Evolutionary conservation across 495 filamentous ascomycete genomes (phyloP).

Genomic region (Parmelia sp.): DNA sequence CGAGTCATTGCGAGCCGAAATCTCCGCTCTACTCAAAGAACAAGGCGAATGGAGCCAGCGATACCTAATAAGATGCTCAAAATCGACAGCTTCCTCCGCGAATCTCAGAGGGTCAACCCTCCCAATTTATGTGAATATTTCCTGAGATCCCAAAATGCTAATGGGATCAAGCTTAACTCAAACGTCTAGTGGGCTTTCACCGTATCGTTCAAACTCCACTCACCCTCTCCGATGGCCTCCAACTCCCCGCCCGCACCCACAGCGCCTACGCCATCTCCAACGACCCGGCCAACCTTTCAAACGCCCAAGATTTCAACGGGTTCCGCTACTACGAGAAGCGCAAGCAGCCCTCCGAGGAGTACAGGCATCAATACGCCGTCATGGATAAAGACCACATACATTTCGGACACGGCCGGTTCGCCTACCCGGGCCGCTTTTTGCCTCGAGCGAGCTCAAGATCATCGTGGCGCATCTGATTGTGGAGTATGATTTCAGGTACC

Average conservation of each 20-base stretch:
- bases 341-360: slow-evolving; percentile 5
- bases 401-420: slow-evolving; percentile 27
- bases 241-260: slow-evolving; percentile 36
- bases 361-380: slow-evolving; percentile 16
- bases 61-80: slow-evolving; percentile 44
- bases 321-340: slow-evolving; percentile 22
- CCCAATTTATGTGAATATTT: slow-evolving; percentile 39
- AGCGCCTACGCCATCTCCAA: slow-evolving; percentile 23
- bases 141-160: not conserved
- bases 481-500: slow-evolving; percentile 11
- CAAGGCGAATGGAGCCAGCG: no score
- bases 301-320: slow-evolving; percentile 22
- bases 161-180: no score
- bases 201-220: slow-evolving; percentile 37
- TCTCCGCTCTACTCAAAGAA: no score
- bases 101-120: slow-evolving; percentile 41
- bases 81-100: slow-evolving; percentile 52
- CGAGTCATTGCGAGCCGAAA: slow-evolving; percentile 36
- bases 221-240: slow-evolving; percentile 40
- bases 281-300: slow-evolving; percentile 18
- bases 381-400: slow-evolving; percentile 12
- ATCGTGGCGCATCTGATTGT: slow-evolving; percentile 5
- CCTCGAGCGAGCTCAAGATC: slow-evolving; percentile 22
- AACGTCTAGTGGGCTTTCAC: slow-evolving; percentile 24
- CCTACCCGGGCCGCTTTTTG: slow-evolving; percentile 29